Conservation (phyloP, 306 rosid genomes). For the Dicorynia guianensis region DNA sequence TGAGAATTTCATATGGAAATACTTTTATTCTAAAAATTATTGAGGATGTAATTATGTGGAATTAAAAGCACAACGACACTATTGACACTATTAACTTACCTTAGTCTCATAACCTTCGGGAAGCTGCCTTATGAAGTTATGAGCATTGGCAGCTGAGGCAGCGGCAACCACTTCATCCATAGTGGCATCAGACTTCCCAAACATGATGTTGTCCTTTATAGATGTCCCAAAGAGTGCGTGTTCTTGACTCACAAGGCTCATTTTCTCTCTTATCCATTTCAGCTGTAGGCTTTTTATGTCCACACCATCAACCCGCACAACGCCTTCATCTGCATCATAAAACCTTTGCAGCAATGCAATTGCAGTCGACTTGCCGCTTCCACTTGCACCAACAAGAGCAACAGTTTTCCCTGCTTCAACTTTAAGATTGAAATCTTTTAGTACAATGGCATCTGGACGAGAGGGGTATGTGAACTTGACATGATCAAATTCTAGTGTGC, state of each 20-base stretch:
- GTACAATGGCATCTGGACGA: conserved; percentile 70
- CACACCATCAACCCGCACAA: conserved; percentile 71
- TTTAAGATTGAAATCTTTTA: conserved; percentile 71
- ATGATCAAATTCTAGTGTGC: conserved; percentile 67
- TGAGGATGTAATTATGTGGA: background rate
- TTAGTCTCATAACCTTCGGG: conserved; percentile 95
- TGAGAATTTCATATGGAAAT: too few relatives aligned
- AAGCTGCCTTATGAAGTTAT: conserved; percentile 85
- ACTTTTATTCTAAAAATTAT: too few relatives aligned
- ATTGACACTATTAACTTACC: conserved; percentile 44
- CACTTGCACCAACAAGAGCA: conserved; percentile 95
- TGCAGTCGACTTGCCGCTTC: conserved; percentile 94
- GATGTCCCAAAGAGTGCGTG: conserved; percentile 96
- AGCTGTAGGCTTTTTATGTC: conserved; percentile 71
- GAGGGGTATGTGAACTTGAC: conserved; percentile 87
- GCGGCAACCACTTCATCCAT: conserved; percentile 86
- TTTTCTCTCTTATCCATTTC: conserved; percentile 83
- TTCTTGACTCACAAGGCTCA: conserved; percentile 98
- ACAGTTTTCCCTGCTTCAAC: conserved; percentile 86
- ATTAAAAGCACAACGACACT: background rate
- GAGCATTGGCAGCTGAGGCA: conserved; percentile 91
- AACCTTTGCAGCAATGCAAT: conserved; percentile 84
- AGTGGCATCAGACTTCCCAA: conserved; percentile 87
- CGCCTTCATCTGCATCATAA: conserved; percentile 79
- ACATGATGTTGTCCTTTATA: conserved; percentile 82